Base-by-base conservation (phyloP, 2,329 filamentous ascomycete species). In the Chaetomiaceae sp. region DNA sequence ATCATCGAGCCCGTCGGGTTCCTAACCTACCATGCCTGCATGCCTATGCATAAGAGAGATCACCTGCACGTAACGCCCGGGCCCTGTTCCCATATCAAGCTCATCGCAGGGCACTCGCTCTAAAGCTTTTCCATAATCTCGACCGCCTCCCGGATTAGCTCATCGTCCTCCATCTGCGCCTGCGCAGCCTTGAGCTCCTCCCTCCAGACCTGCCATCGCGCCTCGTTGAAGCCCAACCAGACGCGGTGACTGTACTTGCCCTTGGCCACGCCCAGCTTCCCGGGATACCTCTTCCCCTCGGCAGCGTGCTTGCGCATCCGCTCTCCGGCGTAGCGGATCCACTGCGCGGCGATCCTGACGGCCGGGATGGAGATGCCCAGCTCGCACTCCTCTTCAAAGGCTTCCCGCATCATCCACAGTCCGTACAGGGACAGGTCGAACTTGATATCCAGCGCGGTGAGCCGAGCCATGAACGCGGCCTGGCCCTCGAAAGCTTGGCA, bases 401-500 rank as follows among this genome's bases (percentile, higher is more conserved):
- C 65, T 1, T 48, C 49, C n/a, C 66, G 58, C 46, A 68, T 38
- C 3, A 57, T 53, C 66, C 66, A 68, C 11, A 69, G 55, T 7
- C 55, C 65, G 27, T 58, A 66, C 20, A 64, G 38, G 8, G 66
- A 63, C 55, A 61, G 65, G 47, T 68, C 62, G 17, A 65, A 56
- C 3, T 38, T 11, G 27, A 25, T 14, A 15, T 59, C 53, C 8
- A 47, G 47, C n/a, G 55, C 49, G 0, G 63, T 68, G 17, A 68
- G 57, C 14, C 59, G 61, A 9, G 66, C 65, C 27, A 65, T 47
- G 51, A 69, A 64, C 3, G 54, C 58, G 6, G 61, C 54, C 19
- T 58, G 46, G 25, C 66, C 65, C 19, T 54, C 49, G 56, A 58
- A 58, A 58, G 57, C 20, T 51, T 37, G 29, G 36, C 8, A 20